phyloP scores from a whole-genome alignment of 345 rosid species.

The Eutrema yunnanense region DNA sequence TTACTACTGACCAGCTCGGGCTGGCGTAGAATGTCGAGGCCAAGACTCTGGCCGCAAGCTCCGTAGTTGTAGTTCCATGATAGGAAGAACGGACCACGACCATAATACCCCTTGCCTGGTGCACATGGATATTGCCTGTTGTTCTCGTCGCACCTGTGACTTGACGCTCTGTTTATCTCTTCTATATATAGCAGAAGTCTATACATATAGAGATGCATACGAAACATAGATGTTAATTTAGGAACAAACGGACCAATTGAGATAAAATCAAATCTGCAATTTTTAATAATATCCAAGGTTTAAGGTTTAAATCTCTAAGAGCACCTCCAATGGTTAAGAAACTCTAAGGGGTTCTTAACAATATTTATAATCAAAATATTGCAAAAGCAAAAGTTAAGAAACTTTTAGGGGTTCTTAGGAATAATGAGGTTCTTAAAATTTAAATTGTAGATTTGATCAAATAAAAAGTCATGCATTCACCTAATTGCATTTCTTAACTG shows the following conservation, averaged over 20 bases:
- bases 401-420: too few relatives aligned
- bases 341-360: too few relatives aligned
- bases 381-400: too few relatives aligned
- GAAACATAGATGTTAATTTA: neutral
- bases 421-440: too few relatives aligned
- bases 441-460: too few relatives aligned
- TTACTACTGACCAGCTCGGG: conserved; percentile 42
- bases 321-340: too few relatives aligned
- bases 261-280: neutral
- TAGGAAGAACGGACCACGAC: conserved; percentile 55
- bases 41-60: too few relatives aligned
- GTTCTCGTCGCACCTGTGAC: conserved; percentile 36
- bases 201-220: neutral
- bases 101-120: conserved; percentile 36
- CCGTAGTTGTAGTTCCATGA: conserved; percentile 38
- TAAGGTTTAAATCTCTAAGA: neutral
- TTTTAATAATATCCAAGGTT: neutral
- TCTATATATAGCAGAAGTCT: conserved; percentile 65
- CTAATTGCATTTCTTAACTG: too few relatives aligned
- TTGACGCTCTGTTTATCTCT: conserved; percentile 48
- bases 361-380: too few relatives aligned
- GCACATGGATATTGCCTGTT: conserved; percentile 51
- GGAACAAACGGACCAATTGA: neutral
- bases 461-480: too few relatives aligned
- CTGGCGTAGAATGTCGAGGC: conserved; percentile 16